A percentile compares a stretch with the other conserved stretches of the same genome.
Conservation (phyloP, 371 early-diverging fungal genomes). For the Mortierella sp. region DNA sequence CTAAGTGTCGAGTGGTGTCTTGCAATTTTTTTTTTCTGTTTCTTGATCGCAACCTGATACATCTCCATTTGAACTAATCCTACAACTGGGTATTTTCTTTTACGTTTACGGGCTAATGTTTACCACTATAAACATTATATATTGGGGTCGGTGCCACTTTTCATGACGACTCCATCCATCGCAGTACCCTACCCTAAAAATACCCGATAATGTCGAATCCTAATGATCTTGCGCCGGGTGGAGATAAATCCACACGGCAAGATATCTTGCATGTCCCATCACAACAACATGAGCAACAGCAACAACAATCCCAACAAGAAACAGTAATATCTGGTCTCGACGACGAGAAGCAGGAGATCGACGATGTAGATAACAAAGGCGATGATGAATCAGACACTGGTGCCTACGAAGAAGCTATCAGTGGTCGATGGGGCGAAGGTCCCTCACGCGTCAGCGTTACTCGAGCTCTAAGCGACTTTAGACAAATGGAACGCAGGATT, state of each 20-base stretch:
- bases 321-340: slow-evolving; percentile 15
- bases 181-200: no score
- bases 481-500: slow-evolving; percentile 43
- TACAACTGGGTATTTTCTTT: no score
- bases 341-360: slow-evolving; percentile 11
- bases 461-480: slow-evolving; percentile 37
- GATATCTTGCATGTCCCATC: slow-evolving; percentile 8
- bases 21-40: no score
- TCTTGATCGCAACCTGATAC: no score
- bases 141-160: no score
- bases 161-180: no score
- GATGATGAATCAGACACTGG: slow-evolving; percentile 23
- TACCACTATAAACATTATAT: no score
- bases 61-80: no score
- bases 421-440: slow-evolving; percentile 44
- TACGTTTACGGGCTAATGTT: no score
- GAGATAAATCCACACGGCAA: slow-evolving; percentile 8
- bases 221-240: slow-evolving; percentile 35
- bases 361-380: slow-evolving; percentile 7
- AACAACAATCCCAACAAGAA: slow-evolving; percentile 13
- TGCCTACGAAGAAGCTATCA: slow-evolving; percentile 41
- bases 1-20: no score
- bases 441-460: slow-evolving; percentile 14
- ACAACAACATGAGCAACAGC: not conserved
- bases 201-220: slow-evolving; percentile 32